Conservation (phyloP, 1,284 basidiomycete genomes). For the Apiotrichum sp. region DNA sequence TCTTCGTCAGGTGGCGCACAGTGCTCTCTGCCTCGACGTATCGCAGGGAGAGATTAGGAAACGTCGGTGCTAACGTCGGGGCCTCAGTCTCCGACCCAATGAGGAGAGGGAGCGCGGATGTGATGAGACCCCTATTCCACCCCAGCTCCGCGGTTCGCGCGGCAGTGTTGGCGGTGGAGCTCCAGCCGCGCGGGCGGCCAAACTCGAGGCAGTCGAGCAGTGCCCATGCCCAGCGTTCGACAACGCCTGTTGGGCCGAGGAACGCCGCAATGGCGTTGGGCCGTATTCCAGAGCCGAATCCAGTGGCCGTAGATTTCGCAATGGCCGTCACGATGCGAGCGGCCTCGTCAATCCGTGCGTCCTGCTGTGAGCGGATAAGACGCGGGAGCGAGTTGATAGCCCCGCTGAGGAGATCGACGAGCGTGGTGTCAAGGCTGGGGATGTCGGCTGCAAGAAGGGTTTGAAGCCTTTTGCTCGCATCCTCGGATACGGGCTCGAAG, state of each 20-base stretch:
- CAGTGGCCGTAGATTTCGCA: conserved; percentile 51
- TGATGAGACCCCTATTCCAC: conserved; percentile 35
- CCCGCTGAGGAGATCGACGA: conserved; percentile 49
- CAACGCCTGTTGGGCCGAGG: conserved; percentile 70
- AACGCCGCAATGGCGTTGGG: conserved; percentile 55
- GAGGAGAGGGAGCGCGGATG: conserved; percentile 18
- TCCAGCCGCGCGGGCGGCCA: conserved; percentile 53
- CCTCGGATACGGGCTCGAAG: conserved; percentile 59
- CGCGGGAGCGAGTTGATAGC: conserved; percentile 69
- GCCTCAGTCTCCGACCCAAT: conserved; percentile 12
- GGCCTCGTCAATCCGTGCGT: conserved; percentile 62
- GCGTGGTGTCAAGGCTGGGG: conserved; percentile 52
- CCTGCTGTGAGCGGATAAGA: conserved; percentile 61
- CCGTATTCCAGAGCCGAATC: neutral
- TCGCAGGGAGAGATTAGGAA: conserved; percentile 53
- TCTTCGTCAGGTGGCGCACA: conserved; percentile 55
- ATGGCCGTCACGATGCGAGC: conserved; percentile 64
- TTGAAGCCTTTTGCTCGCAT: conserved; percentile 53
- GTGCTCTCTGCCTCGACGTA: conserved; percentile 59
- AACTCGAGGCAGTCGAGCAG: conserved; percentile 71
- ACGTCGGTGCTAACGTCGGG: conserved; percentile 7
- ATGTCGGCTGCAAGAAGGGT: conserved; percentile 49
- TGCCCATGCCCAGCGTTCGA: conserved; percentile 84
- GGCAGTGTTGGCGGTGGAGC: conserved; percentile 35
- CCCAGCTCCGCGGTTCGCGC: conserved; percentile 40